Base-by-base conservation (phyloP, 176 grass and related monocot genomes). In the Raddia distichophylla region DNA sequence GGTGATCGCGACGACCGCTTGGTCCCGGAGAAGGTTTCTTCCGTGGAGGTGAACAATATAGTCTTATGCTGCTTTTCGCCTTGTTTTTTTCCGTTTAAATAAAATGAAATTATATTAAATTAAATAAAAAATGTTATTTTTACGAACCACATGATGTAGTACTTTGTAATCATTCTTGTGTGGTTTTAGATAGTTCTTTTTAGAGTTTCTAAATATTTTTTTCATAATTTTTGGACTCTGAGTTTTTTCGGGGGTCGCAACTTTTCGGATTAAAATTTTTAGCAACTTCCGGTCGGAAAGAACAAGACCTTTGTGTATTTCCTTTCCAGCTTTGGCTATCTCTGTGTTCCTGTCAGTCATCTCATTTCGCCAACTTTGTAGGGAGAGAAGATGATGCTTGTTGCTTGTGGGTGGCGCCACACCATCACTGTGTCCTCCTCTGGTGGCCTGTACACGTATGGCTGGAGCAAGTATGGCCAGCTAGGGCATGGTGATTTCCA, bases 381-480 rank as follows among this genome's bases (percentile, higher is more conserved):
- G 92, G 86, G 86, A 54, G 75, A 86, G 80, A 89, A 91, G 54
- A 91, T 85, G 86, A 80, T 71, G 50, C 80, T 91, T 67, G 86
- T 91, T 63, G 92, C 92, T 58, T 94, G 92, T 75, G 92, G 92
- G 54, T 94, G 92, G 92, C 86, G 92, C 49, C 92, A 94, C 58
- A 91, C 92, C 10, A 91, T 94, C 14, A 61, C 72, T 14, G 84
- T 91, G 1, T 89, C 83, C 6, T 77, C 83, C 20, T 84, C 80
- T 45, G 92, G 92, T 55, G 75, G 66, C 46, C 73, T 94, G 67
- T 94, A 91, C 67, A 91, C 92, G 5, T 94, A 89, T 22, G 92
- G 92, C 14, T 94, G 89, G 92, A 94, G 92, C 80, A 94, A 94
- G 83, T 94, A 94, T 87, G 92, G 92, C 53, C 89, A 94, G 54